Evolutionary conservation across 1,284 basidiomycete species (phyloP).

Genomic region (Trametes hirsuta): DNA sequence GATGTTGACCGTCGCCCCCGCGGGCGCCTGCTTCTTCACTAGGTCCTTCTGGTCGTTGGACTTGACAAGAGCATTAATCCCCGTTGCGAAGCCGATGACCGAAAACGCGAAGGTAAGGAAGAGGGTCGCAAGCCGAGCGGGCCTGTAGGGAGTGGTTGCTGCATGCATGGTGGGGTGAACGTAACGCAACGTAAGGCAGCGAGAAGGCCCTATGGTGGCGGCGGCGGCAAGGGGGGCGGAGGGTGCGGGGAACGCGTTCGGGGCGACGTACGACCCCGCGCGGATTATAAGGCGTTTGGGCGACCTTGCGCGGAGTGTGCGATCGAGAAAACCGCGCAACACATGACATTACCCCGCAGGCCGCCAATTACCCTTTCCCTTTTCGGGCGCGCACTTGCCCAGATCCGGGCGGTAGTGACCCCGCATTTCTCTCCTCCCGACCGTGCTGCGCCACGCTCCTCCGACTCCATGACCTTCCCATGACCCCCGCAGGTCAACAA

Average conservation of each 20-base stretch:
- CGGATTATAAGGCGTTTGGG: conserved; percentile 12
- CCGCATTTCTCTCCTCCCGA: conserved; percentile 1
- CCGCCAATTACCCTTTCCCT: conserved; percentile 2
- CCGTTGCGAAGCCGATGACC: conserved; percentile 39
- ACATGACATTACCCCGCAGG: conserved; percentile 3
- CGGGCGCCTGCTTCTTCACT: conserved; percentile 30
- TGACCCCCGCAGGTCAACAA: conserved; percentile 4
- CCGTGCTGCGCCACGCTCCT: conserved; percentile 8
- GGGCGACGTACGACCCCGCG: background rate
- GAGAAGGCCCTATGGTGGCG: background rate
- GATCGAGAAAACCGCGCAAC: conserved; percentile 7
- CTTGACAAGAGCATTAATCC: conserved; percentile 46
- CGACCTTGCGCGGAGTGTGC: background rate
- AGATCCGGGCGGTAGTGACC: background rate
- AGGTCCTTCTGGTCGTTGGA: conserved; percentile 36
- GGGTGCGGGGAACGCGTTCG: conserved; percentile 6
- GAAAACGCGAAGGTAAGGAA: conserved; percentile 42
- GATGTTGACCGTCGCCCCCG: conserved; percentile 36
- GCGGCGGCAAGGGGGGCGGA: background rate
- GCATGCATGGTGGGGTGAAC: conserved; percentile 11
- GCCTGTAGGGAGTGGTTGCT: conserved; percentile 14
- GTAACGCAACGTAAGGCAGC: too few species aligned
- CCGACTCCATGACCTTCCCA: background rate
- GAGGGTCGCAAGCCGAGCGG: conserved; percentile 38
- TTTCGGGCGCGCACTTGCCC: conserved; percentile 4